Conservation (phyloP, 805 yeast species). For the Millerago galiae region DNA sequence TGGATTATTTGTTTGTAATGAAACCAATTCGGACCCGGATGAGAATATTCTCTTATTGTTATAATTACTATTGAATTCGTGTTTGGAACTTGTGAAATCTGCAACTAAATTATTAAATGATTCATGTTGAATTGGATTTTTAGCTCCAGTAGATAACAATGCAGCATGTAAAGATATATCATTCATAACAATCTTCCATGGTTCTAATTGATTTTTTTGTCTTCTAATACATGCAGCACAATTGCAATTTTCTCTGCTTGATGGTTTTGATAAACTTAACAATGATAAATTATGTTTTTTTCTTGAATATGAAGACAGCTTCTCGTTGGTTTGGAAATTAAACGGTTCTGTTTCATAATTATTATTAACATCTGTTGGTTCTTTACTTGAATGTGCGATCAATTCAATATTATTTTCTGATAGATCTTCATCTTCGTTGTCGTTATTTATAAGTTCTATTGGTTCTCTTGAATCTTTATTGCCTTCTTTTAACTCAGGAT, state of each 20-base stretch:
- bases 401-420: constrained; percentile 8
- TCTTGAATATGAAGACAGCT: constrained; percentile 11
- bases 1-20: constrained; percentile 1
- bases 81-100: constrained; percentile 22
- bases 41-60: background rate
- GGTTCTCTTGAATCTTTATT: background rate
- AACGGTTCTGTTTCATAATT: background rate
- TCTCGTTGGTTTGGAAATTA: constrained; percentile 1
- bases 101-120: constrained; percentile 15
- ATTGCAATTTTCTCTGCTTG: constrained; percentile 3
- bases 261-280: constrained; percentile 2
- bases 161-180: constrained; percentile 35
- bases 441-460: constrained; percentile 2
- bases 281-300: constrained; percentile 6
- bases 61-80: background rate
- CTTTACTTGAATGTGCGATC: constrained; percentile 10
- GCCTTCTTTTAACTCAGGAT: background rate
- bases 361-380: background rate
- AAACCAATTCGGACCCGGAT: constrained; percentile 3
- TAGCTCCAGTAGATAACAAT: constrained; percentile 28
- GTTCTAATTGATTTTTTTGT: constrained; percentile 8
- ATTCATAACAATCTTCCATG: constrained; percentile 30
- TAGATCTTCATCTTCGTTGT: background rate
- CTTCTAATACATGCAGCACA: constrained; percentile 4
- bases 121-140: constrained; percentile 8